Percentiles rank a stretch among this genome's conserved stretches.
phyloP scores from a whole-genome alignment of 352 stramenopile species.

The Lagenidium sp. region DNA sequence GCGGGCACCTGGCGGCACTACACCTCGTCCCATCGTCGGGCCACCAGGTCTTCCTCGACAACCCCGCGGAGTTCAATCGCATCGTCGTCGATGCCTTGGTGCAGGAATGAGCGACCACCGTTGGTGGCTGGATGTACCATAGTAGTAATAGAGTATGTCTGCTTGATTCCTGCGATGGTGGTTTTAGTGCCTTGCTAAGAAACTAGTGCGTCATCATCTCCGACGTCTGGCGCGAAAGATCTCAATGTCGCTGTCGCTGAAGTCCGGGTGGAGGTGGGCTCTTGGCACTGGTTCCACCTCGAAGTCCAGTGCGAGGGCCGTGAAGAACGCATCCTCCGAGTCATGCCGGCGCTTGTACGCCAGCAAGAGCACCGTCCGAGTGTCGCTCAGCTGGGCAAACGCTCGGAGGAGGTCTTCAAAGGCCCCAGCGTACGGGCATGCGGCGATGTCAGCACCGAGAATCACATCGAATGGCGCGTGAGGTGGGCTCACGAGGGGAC shows the following conservation, averaged over 20 bases:
- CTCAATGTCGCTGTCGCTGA: constrained; percentile 53
- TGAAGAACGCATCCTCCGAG: constrained; percentile 60
- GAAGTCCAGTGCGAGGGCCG: constrained; percentile 37
- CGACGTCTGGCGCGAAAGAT: constrained; percentile 43
- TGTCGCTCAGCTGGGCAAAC: constrained; percentile 27
- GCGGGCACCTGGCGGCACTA: constrained; percentile 27
- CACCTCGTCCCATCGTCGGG: constrained; percentile 50
- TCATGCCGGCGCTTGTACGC: constrained; percentile 71
- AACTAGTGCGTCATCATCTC: too few species aligned
- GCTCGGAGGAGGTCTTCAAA: constrained; percentile 55
- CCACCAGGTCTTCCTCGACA: constrained; percentile 83
- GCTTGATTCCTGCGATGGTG: too few species aligned
- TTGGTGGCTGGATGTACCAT: too few species aligned
- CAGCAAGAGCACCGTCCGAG: constrained; percentile 44
- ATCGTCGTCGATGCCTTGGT: constrained; percentile 36
- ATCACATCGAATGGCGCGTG: constrained; percentile 51
- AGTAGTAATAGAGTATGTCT: not conserved
- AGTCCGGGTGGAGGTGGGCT: constrained; percentile 54
- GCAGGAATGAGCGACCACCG: not conserved
- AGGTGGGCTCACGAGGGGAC: constrained; percentile 16
- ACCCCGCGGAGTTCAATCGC: constrained; percentile 57
- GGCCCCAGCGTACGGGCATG: constrained; percentile 63
- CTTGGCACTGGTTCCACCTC: constrained; percentile 24
- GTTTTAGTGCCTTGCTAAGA: too few species aligned
- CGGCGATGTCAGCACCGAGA: constrained; percentile 73